These are phyloP conservation scores for Amphicarpaea edgeworthii DNA, from an alignment of 306 rosid species.

Conservation along the genomic window DNA sequence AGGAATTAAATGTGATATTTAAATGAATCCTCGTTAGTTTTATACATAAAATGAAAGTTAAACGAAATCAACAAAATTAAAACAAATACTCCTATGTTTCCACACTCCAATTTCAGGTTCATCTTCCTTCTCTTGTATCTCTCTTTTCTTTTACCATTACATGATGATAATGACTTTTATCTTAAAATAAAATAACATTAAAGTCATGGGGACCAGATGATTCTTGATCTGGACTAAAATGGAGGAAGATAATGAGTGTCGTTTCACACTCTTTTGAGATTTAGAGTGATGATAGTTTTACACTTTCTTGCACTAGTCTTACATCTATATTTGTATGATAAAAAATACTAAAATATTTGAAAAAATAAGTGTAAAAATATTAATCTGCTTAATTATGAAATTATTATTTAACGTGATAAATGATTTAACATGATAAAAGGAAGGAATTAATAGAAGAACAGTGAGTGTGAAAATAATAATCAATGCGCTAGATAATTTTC, in stretches of 20 bases:
- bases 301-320: neutral
- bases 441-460: neutral
- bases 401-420: neutral
- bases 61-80: neutral
- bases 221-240: neutral
- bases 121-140: neutral
- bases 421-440: neutral
- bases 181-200: neutral
- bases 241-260: neutral
- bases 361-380: too few species aligned
- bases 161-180: neutral
- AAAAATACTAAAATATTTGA: too few species aligned
- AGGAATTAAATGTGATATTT: too few species aligned
- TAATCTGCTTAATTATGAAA: neutral
- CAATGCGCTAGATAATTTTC: neutral
- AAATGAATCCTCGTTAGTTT: too few species aligned
- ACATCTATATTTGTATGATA: neutral
- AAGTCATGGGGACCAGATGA: neutral
- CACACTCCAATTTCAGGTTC: neutral
- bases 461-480: neutral
- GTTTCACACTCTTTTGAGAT: neutral
- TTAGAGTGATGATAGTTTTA: neutral
- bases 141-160: neutral
- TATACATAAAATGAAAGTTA: neutral
- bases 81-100: neutral